Percentiles rank a stretch among this genome's conserved stretches.
Evolutionary conservation across 495 filamentous ascomycete genomes (phyloP).

Genomic region (Podospora didyma): DNA sequence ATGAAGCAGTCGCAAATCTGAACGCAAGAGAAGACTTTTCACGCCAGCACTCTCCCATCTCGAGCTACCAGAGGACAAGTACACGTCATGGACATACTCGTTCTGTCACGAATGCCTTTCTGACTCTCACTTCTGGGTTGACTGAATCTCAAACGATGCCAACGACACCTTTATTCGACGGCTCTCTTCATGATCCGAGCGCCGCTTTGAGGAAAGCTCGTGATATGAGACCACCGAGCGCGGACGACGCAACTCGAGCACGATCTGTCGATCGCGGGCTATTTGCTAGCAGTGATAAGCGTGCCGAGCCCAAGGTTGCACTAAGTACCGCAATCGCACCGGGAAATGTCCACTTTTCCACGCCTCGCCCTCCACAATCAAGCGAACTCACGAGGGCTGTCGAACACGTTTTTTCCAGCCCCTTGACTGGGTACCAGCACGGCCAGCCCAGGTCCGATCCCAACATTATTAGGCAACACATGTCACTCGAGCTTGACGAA

Average conservation of each 20-base stretch:
- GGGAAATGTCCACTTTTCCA: conserved; percentile 55
- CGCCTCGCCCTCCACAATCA: conserved; percentile 33
- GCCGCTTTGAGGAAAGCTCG: conserved; percentile 38
- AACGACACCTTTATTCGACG: conserved; percentile 47
- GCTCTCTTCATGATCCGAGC: conserved; percentile 33
- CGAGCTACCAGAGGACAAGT: conserved; percentile 11
- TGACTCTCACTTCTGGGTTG: conserved; percentile 32
- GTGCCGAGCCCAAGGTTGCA: conserved; percentile 59
- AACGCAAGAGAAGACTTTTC: conserved; percentile 41
- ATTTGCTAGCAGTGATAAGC: conserved; percentile 54
- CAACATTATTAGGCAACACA: conserved; percentile 39
- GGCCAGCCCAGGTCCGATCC: conserved; percentile 41
- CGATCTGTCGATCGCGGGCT: conserved; percentile 55
- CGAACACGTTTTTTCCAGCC: conserved; percentile 25
- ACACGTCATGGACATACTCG: conserved; percentile 36
- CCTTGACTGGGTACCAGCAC: conserved; percentile 35
- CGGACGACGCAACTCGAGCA: conserved; percentile 43
- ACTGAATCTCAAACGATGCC: conserved; percentile 39
- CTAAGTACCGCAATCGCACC: conserved; percentile 58
- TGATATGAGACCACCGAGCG: conserved; percentile 39
- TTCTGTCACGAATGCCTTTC: conserved; percentile 54
- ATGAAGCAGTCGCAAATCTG: conserved; percentile 35
- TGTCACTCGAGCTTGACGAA: conserved; percentile 27
- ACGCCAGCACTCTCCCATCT: conserved; percentile 26
- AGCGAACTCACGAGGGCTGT: conserved; percentile 20